Conservation (phyloP, 2,329 filamentous ascomycete species). For the Gnomoniopsis smithogilvyi region DNA sequence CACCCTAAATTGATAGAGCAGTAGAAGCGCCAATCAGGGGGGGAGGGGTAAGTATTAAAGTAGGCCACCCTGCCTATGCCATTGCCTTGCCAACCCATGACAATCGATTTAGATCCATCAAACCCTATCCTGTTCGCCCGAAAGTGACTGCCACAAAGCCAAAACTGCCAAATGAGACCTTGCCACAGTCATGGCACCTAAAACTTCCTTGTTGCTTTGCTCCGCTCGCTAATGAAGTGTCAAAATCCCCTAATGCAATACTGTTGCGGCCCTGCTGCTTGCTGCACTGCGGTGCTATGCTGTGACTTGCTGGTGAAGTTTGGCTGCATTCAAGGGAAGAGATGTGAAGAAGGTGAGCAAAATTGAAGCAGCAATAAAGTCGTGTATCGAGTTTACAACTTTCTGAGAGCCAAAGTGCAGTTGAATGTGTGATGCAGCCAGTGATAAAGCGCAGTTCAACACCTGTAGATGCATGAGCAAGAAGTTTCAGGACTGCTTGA, state of each 20-base stretch:
- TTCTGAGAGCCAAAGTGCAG: background rate
- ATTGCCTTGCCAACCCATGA: background rate
- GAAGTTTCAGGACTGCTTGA: too few relatives aligned
- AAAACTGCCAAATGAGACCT: background rate
- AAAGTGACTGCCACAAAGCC: background rate
- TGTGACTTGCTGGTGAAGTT: background rate
- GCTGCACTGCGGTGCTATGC: slow-evolving; percentile 1
- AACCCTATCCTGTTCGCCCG: background rate
- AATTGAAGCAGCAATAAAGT: slow-evolving; percentile 4
- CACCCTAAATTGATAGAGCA: background rate
- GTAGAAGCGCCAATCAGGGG: background rate
- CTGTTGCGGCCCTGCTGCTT: background rate
- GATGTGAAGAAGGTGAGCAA: background rate
- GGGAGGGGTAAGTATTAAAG: background rate
- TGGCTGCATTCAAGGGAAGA: background rate
- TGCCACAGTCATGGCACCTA: background rate
- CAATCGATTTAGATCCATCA: background rate
- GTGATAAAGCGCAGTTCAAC: background rate
- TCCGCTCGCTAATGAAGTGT: background rate
- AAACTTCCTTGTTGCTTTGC: background rate
- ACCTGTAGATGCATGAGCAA: background rate
- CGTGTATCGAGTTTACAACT: background rate
- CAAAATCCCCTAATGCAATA: slow-evolving; percentile 2
- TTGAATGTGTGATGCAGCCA: background rate
- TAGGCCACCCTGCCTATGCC: background rate